A percentile compares a stretch with the other conserved stretches of the same genome.
phyloP scores from a whole-genome alignment of 768 basidiomycete genomes.

The Leucocoprinus birnbaumii region DNA sequence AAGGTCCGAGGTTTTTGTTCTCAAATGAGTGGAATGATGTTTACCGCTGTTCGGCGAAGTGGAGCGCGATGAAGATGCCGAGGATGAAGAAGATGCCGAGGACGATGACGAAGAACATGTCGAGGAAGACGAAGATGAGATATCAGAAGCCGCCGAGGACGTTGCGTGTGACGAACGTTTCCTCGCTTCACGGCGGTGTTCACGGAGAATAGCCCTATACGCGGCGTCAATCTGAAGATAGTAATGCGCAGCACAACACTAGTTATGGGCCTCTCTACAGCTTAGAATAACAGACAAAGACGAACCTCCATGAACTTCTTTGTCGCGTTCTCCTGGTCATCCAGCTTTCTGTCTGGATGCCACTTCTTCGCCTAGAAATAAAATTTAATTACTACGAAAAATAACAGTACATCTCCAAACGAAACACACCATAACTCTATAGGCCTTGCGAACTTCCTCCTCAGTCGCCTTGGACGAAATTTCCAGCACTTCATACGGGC shows the following conservation, averaged over 20 bases:
- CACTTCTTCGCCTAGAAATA: constrained; percentile 3
- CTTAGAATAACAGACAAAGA: not conserved
- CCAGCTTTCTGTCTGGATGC: constrained; percentile 9
- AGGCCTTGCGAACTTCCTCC: constrained; percentile 6
- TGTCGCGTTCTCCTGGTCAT: constrained; percentile 8
- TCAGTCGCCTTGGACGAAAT: constrained; percentile 6
- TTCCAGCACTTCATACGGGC: constrained; percentile 7
- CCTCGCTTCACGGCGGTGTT: constrained; percentile 2
- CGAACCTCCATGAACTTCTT: constrained; percentile 2
- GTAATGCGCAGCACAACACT: not conserved
- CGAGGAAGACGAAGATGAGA: not conserved
- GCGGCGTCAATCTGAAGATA: not conserved
- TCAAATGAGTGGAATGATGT: constrained; percentile 11
- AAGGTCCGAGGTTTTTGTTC: not conserved
- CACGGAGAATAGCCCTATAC: constrained; percentile 4
- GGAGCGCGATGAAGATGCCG: constrained; percentile 1
- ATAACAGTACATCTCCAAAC: not conserved
- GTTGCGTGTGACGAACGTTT: not conserved
- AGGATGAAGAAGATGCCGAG: not conserved
- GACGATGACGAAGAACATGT: not conserved
- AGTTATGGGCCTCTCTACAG: not conserved
- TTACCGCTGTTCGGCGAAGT: constrained; percentile 2
- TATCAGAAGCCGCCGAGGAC: not conserved
- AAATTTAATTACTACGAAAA: not conserved
- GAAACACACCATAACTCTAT: constrained; percentile 5